Percentiles rank a stretch among this genome's conserved stretches.
Evolutionary conservation across 108 stramenopile genomes (phyloP).

Genomic region (Epithemia pelagica): DNA sequence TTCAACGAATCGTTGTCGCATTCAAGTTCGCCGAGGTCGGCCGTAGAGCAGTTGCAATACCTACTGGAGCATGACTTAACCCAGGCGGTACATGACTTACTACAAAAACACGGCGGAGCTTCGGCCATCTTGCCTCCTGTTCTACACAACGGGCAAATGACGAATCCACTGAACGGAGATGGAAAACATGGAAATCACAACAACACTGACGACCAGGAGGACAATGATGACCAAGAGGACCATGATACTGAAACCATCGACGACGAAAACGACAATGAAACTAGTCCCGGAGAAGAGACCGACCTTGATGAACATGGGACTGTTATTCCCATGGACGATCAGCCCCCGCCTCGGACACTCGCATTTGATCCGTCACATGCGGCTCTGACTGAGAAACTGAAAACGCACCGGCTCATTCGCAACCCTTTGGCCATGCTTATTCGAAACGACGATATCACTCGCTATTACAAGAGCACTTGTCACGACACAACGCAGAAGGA

Average conservation of each 20-base stretch:
- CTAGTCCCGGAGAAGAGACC: neutral
- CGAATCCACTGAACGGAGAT: neutral
- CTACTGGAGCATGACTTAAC: conserved; percentile 41
- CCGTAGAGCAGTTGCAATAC: conserved; percentile 28
- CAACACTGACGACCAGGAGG: neutral
- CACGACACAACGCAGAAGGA: neutral
- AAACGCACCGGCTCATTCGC: neutral
- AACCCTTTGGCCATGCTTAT: neutral
- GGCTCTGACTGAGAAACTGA: conserved; percentile 1
- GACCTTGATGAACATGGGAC: neutral
- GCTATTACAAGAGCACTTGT: neutral
- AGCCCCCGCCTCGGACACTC: conserved; percentile 1
- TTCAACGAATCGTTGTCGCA: neutral
- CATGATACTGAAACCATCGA: neutral
- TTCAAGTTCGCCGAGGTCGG: neutral
- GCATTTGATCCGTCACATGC: conserved; percentile 14
- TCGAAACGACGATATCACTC: conserved; percentile 1
- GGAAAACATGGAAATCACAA: neutral
- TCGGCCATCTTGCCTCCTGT: conserved; percentile 53
- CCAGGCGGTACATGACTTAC: conserved; percentile 30
- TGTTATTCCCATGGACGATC: neutral
- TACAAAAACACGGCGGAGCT: conserved; percentile 34
- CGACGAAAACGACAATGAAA: conserved; percentile 9
- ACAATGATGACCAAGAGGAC: neutral
- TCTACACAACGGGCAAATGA: conserved; percentile 19